Evolutionary conservation across 2,329 filamentous ascomycete species (phyloP).

Genomic region (Penicillium sp.): DNA sequence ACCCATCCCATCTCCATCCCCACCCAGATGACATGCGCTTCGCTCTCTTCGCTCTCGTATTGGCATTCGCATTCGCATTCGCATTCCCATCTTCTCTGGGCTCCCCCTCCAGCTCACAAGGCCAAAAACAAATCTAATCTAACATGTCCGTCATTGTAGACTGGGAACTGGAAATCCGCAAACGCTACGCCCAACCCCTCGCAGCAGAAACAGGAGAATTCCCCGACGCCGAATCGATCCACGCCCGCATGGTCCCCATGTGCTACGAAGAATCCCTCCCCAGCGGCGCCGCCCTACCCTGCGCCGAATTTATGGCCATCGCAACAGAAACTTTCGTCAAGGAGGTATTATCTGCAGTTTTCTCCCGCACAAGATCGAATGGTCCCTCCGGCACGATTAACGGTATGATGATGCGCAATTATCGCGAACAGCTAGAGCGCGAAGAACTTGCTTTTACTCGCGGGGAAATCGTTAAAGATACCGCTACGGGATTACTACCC

Average conservation of each 20-base stretch:
- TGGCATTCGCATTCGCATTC: too few relatives aligned
- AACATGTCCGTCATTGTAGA: slow-evolving; percentile 40
- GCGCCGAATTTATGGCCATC: slow-evolving; percentile 64
- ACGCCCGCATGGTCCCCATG: slow-evolving; percentile 65
- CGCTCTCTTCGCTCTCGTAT: too few relatives aligned
- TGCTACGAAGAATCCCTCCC: slow-evolving; percentile 67
- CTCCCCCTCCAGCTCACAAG: not conserved
- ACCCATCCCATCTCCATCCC: not conserved
- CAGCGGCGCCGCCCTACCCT: slow-evolving; percentile 56
- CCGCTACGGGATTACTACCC: slow-evolving; percentile 73
- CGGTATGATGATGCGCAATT: slow-evolving; percentile 80
- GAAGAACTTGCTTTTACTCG: slow-evolving; percentile 75
- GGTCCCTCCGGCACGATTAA: slow-evolving; percentile 66
- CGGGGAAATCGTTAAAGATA: slow-evolving; percentile 76
- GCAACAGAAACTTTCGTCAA: slow-evolving; percentile 68
- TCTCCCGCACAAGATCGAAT: slow-evolving; percentile 60
- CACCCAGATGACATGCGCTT: slow-evolving; percentile 8
- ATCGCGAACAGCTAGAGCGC: slow-evolving; percentile 71
- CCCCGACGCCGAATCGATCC: slow-evolving; percentile 61
- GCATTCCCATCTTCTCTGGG: slow-evolving; percentile 5
- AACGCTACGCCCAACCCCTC: slow-evolving; percentile 66
- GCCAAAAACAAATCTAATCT: slow-evolving; percentile 5
- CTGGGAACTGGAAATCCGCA: slow-evolving; percentile 68
- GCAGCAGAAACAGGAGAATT: slow-evolving; percentile 67
- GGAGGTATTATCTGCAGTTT: slow-evolving; percentile 60